Evolutionary conservation across 768 basidiomycete genomes (phyloP), one percentile per base, ranked within the genome.

Genomic region (Leccinum obscurum): DNA sequence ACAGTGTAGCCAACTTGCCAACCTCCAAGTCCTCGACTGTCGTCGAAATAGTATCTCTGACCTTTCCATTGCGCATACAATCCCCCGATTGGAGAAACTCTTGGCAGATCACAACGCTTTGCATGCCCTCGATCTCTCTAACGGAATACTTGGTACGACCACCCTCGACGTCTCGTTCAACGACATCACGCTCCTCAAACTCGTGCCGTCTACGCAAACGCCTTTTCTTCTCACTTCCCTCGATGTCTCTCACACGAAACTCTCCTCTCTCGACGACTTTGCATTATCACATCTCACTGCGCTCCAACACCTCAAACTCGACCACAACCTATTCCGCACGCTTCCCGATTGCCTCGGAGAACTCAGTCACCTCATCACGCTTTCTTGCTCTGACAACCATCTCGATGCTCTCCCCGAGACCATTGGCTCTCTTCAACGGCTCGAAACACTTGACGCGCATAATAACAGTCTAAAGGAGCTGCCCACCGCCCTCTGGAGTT

Each of bases 301-400:
- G 15, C 85, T 99, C 44, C 81, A 83, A 48, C 76, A 77, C 3
- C 81, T 98, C 46, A 84, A 84, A 59, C 79, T 99, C 56, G 88
- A 95, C 71, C 86, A 93, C 77, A 98, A 98, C 75, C 82, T 88
- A 37, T 88, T 98, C 68, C 88, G 87, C 6, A 78, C 84, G 9
- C 83, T 98, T 22, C 95, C 96, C 0, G 87, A 94, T n/a, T 83
- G 85, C 28, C 76, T 98, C 9, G 92, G 90, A 51, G 83, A 87
- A 22, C 84, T 98, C 46, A 76, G 73, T 26, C 82, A 83, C 60
- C 84, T 99, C 35, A 80, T 87, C 65, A 78, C 77, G 0, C 82
- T 99, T 7, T 90, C 90, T 11, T 93, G 92, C 69, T 91, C 92
- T n/a, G 92, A 98, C 73, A 98, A 98, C 76, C 83, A 88, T 64